Evolutionary conservation across 495 filamentous ascomycete genomes (phyloP), one percentile per base, ranked within the genome.

Genomic region (Penicillium coffeae): DNA sequence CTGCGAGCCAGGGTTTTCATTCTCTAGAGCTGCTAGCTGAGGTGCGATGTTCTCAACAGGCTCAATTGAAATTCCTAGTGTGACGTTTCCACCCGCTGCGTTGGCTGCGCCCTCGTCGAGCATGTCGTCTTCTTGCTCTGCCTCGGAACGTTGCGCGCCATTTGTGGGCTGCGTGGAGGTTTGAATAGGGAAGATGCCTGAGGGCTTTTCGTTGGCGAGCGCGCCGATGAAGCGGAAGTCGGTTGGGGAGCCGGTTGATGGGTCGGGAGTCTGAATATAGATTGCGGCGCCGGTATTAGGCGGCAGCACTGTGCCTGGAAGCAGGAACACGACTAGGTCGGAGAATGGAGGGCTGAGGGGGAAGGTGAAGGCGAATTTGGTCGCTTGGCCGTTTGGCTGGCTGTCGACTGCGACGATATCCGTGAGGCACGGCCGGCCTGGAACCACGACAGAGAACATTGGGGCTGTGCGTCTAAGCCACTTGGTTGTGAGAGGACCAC

Each of bases 241-340:
- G 4, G 76, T 44, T 37, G 60, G 58, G 66, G 59, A 33, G 38
- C 44, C 66, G 48, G 38, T 55, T 55, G 39, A 49, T 30, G 45
- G 62, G 44, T 70, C 67, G 1, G 87, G 80, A 35, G 87, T 73
- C 51, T 89, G 81, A 33, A 94, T 74, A 70, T 96, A 96, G 48
- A 98, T 90, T 15, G 88, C 89, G 7, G 91, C 93, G 2, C 87
- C 90, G 36, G 87, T 87, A 55, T 80, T 80, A 3, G 75, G 75
- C 0, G 91, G 90, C 0, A 98, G 78, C 21, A 75, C 64, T 7
- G 82, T 76, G 40, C 87, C 88, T 1, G 93, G 93, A 6, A 95
- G 83, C 33, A 96, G 72, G 75, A 99, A 97, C 52, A 96, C 81
- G 52, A 88, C 86, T 45, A 99, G 70, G 54, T 96, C 89, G 37